Evolutionary conservation across 164 flowering plant genomes (phyloP).

Genomic region (Houttuynia cordata): DNA sequence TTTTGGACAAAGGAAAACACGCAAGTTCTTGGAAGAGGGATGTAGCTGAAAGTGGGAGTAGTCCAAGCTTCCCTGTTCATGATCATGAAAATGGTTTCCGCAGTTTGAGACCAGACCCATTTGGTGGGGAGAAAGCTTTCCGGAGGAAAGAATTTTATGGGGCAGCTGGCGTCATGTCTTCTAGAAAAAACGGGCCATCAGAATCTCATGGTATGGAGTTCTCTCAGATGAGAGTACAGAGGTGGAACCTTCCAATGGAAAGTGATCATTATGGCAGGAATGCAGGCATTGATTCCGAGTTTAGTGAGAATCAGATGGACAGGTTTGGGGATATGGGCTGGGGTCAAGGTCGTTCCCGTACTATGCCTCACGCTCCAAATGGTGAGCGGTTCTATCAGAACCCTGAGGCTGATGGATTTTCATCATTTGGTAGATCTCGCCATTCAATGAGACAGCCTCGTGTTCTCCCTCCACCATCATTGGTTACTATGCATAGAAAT

Average conservation of each 20-base stretch:
- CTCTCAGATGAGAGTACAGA: conserved; percentile 37
- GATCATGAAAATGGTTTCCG: conserved; percentile 44
- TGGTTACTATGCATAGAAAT: conserved; percentile 39
- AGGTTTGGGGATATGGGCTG: conserved; percentile 55
- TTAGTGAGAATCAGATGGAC: conserved; percentile 37
- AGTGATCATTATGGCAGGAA: conserved; percentile 36
- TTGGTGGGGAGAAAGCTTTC: conserved; percentile 37
- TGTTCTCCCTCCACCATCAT: conserved; percentile 86
- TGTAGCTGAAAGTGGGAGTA: conserved; percentile 42
- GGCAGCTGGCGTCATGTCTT: conserved; percentile 32
- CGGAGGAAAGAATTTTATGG: conserved; percentile 47
- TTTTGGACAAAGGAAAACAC: conserved; percentile 44
- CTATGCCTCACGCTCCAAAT: conserved; percentile 28
- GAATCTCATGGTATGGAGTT: conserved; percentile 35
- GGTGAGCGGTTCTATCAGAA: conserved; percentile 49
- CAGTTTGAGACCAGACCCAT: conserved; percentile 39
- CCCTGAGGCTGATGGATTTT: conserved; percentile 47
- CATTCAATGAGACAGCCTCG: conserved; percentile 85
- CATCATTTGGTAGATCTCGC: conserved; percentile 68
- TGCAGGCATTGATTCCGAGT: conserved; percentile 43
- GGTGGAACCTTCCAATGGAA: conserved; percentile 51
- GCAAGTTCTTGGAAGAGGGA: conserved; percentile 64
- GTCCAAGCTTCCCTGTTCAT: conserved; percentile 22
- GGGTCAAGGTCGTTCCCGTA: conserved; percentile 44
- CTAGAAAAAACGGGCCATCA: conserved; percentile 36